These are phyloP conservation scores for Venturia effusa DNA, from an alignment of 2,329 filamentous ascomycete species.

Conservation along the genomic window DNA sequence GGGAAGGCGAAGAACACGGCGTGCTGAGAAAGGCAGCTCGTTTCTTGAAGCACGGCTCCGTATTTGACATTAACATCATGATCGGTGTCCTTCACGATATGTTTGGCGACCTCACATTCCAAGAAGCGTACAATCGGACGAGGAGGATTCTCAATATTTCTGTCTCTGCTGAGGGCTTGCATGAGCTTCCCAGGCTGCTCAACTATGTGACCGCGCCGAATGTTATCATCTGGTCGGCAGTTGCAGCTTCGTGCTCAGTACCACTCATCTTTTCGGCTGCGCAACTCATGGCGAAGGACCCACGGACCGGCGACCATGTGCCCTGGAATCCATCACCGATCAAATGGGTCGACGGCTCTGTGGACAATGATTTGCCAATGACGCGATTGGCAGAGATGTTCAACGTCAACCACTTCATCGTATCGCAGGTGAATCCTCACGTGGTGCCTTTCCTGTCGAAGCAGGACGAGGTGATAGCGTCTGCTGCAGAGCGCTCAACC, in stretches of 20 bases:
- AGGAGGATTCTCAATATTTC: slow-evolving; percentile 87
- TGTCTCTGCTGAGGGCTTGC: slow-evolving; percentile 77
- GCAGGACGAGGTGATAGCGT: slow-evolving; percentile 43
- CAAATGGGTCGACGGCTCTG: slow-evolving; percentile 86
- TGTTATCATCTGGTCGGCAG: slow-evolving; percentile 92
- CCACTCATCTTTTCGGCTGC: slow-evolving; percentile 75
- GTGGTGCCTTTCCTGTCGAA: slow-evolving; percentile 75
- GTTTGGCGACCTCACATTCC: slow-evolving; percentile 84
- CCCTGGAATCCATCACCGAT: slow-evolving; percentile 82
- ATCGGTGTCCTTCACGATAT: slow-evolving; percentile 69
- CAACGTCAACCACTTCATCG: slow-evolving; percentile 97
- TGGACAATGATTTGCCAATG: slow-evolving; percentile 91
- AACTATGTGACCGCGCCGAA: slow-evolving; percentile 93
- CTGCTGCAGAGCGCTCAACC: slow-evolving; percentile 23
- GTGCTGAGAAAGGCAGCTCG: slow-evolving; percentile 59
- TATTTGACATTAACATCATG: slow-evolving; percentile 76
- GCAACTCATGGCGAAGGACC: slow-evolving; percentile 74
- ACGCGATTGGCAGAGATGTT: slow-evolving; percentile 86
- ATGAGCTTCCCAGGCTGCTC: slow-evolving; percentile 74
- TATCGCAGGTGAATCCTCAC: slow-evolving; percentile 93
- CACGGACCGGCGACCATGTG: slow-evolving; percentile 61
- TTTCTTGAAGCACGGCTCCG: slow-evolving; percentile 68
- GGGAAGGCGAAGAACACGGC: slow-evolving; percentile 47
- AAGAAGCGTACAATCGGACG: slow-evolving; percentile 92
- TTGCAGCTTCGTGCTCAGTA: slow-evolving; percentile 90